These are phyloP conservation scores for Candida nonsorbophila DNA, from an alignment of 805 yeast species.

Conservation along the genomic window DNA sequence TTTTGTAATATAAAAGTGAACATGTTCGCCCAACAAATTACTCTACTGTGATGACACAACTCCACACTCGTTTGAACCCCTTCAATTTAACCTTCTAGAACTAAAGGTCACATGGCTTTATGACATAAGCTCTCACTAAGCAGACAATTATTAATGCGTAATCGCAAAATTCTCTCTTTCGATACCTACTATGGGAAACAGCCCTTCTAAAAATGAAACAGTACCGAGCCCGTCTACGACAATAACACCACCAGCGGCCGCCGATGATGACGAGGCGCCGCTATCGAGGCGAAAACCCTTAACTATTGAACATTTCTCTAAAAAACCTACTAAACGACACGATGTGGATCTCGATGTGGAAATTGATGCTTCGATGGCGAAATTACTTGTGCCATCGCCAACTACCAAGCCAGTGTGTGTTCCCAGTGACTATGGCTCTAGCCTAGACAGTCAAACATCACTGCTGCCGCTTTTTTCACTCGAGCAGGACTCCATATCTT, in stretches of 20 bases:
- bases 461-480: too few species aligned
- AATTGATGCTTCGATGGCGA: conserved; percentile 44
- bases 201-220: conserved; percentile 55
- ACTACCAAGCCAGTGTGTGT: conserved; percentile 6
- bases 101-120: too few species aligned
- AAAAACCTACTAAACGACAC: conserved; percentile 1
- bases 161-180: too few species aligned
- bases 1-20: too few species aligned
- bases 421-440: conserved; percentile 22
- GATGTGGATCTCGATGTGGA: conserved; percentile 30
- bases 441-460: conserved; percentile 40
- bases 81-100: too few species aligned
- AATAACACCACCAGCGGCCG: conserved; percentile 13
- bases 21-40: too few species aligned
- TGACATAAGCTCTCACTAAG: too few species aligned
- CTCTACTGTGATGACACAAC: too few species aligned
- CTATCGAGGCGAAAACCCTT: conserved; percentile 5
- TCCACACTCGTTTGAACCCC: too few species aligned
- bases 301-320: neutral
- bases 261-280: conserved; percentile 32
- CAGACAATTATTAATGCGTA: too few species aligned
- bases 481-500: too few species aligned
- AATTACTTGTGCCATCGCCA: conserved; percentile 17
- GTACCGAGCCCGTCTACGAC: conserved; percentile 35
- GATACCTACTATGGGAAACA: conserved; percentile 59